phyloP scores from a whole-genome alignment of 179 eudicot species.

The Gypsophila paniculata region DNA sequence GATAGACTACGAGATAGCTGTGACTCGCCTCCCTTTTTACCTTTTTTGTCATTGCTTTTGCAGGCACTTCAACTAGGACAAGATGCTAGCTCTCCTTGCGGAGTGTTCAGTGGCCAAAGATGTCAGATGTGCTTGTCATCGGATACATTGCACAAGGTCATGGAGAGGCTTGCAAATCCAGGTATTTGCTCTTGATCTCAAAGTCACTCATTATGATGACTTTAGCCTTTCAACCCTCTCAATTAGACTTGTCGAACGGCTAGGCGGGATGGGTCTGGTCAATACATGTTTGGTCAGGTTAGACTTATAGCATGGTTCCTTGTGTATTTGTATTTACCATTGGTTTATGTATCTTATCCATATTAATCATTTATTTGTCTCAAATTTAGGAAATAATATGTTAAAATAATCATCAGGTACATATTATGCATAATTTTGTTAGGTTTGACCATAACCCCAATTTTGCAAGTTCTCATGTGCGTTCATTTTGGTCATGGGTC shows the following conservation, averaged over 20 bases:
- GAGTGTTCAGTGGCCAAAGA: conserved; percentile 68
- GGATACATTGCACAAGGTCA: conserved; percentile 77
- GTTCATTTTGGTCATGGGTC: background rate
- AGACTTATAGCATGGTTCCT: too few species aligned
- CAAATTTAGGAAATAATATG: too few species aligned
- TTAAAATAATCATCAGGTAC: background rate
- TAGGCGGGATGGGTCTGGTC: too few species aligned
- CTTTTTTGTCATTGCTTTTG: conserved; percentile 15
- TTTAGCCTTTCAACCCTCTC: too few species aligned
- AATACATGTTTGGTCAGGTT: too few species aligned
- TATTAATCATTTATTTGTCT: background rate
- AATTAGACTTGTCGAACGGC: too few species aligned
- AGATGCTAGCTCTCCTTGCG: conserved; percentile 61
- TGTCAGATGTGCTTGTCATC: conserved; percentile 92
- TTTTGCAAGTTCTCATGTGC: background rate
- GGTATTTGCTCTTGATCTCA: too few species aligned
- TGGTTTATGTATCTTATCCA: background rate
- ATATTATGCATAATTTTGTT: background rate
- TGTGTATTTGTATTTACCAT: too few species aligned
- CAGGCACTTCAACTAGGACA: conserved; percentile 90
- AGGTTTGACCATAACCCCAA: background rate
- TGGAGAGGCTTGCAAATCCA: conserved; percentile 78
- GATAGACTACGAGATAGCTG: background rate
- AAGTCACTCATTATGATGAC: too few species aligned
- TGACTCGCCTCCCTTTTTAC: conserved; percentile 3